Percentiles rank a stretch among this genome's conserved stretches.
phyloP scores from a whole-genome alignment of 139 green algal genomes.

The Tetradesmus lagerheimii region DNA sequence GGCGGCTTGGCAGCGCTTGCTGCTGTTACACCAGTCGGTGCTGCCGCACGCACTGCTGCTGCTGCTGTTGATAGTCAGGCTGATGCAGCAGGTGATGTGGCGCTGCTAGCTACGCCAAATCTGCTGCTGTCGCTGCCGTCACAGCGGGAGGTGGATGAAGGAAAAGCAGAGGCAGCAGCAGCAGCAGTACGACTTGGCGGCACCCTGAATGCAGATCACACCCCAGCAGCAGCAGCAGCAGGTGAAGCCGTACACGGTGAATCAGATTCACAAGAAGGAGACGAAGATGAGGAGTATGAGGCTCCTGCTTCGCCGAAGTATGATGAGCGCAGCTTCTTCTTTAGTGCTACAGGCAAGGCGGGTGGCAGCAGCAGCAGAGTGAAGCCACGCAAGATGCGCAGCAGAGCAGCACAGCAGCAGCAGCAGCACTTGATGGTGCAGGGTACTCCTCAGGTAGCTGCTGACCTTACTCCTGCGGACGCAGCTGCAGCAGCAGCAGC shows the following conservation, averaged over 20 bases:
- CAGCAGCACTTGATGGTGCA: not conserved
- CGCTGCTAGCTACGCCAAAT: slow-evolving; percentile 9
- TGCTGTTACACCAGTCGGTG: slow-evolving; percentile 3
- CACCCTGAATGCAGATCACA: not conserved
- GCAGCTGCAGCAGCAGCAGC: slow-evolving; percentile 34
- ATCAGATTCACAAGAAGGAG: not conserved
- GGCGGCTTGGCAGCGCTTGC: not conserved
- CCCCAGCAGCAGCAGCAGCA: slow-evolving; percentile 2
- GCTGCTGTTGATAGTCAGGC: not conserved
- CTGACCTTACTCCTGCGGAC: not conserved
- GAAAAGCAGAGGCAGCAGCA: slow-evolving; percentile 23
- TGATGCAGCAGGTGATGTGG: slow-evolving; percentile 11
- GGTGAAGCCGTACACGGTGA: not conserved
- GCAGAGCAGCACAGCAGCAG: not conserved
- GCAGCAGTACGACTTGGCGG: not conserved
- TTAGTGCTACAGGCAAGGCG: slow-evolving; percentile 29
- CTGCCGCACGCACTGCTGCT: not conserved
- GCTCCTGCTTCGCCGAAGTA: slow-evolving; percentile 95
- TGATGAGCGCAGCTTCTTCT: slow-evolving; percentile 88
- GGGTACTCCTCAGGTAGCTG: not conserved
- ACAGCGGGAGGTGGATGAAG: not conserved
- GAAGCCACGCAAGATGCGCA: not conserved
- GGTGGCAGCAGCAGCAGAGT: not conserved
- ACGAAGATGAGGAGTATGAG: slow-evolving; percentile 56
- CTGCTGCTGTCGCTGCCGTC: slow-evolving; percentile 32